Evolutionary conservation across 305 asterid species (phyloP).

Genomic region (Ilex paraguariensis): DNA sequence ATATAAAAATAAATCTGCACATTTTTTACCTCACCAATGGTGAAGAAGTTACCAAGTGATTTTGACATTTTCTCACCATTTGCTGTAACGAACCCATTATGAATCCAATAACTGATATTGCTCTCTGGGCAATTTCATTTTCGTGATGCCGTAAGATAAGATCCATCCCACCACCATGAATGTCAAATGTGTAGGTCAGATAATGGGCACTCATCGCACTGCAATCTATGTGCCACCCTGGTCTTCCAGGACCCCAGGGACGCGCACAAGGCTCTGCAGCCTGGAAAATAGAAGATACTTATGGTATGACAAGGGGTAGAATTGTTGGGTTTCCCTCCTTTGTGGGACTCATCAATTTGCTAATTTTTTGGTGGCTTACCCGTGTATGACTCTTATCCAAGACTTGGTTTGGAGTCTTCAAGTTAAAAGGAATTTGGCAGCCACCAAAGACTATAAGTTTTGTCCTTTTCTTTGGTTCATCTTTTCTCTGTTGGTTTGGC

Average conservation of each 20-base stretch:
- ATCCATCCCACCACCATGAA: constrained; percentile 97
- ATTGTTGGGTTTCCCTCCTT: no score
- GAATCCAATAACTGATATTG: constrained; percentile 69
- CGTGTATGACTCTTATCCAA: no score
- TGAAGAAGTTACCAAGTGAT: constrained; percentile 71
- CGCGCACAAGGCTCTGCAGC: no score
- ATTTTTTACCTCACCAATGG: constrained; percentile 33
- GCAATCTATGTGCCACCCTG: constrained; percentile 58
- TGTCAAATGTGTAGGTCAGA: constrained; percentile 67
- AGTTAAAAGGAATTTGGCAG: no score
- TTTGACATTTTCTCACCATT: constrained; percentile 91
- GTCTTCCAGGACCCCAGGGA: no score
- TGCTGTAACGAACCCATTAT: constrained; percentile 72
- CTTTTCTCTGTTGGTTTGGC: no score
- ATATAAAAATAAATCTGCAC: background rate
- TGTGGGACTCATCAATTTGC: no score
- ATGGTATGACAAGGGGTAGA: background rate
- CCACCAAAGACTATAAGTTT: no score
- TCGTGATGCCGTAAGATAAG: constrained; percentile 88
- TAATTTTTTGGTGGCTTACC: no score
- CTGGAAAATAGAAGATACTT: constrained; percentile 3
- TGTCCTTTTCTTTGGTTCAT: no score
- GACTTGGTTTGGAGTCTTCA: no score
- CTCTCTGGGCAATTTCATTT: constrained; percentile 88
- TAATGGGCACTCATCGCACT: constrained; percentile 93